These are phyloP conservation scores for Yamadazyma taylorii DNA, from an alignment of 1,139 yeast species.

Conservation along the genomic window DNA sequence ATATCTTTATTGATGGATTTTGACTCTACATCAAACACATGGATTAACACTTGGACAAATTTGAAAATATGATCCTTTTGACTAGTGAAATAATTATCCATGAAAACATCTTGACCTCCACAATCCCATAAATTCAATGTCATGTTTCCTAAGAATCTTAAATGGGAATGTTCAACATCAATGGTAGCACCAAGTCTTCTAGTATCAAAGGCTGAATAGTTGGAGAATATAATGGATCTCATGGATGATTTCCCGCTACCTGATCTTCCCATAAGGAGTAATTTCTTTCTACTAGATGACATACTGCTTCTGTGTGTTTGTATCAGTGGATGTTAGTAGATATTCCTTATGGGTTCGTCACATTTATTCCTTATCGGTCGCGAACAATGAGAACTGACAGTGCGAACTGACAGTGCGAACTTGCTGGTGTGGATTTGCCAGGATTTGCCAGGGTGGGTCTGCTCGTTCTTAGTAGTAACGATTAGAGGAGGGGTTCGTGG, in stretches of 20 bases:
- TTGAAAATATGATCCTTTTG: slow-evolving; percentile 91
- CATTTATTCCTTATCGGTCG: too few relatives aligned
- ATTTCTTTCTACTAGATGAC: slow-evolving; percentile 41
- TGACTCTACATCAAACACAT: slow-evolving; percentile 94
- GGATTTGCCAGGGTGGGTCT: too few relatives aligned
- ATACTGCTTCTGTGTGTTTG: slow-evolving; percentile 5
- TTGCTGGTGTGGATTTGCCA: too few relatives aligned
- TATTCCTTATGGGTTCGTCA: too few relatives aligned
- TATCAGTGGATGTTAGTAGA: too few relatives aligned
- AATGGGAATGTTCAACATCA: slow-evolving; percentile 95
- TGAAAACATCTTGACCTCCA: slow-evolving; percentile 96
- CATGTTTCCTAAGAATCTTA: slow-evolving; percentile 91
- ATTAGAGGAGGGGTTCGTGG: too few relatives aligned
- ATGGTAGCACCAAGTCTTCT: slow-evolving; percentile 95
- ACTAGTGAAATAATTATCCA: slow-evolving; percentile 88
- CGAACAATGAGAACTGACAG: too few relatives aligned
- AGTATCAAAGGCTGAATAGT: slow-evolving; percentile 95
- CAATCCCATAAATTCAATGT: slow-evolving; percentile 97
- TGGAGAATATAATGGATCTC: slow-evolving; percentile 93
- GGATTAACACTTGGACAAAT: slow-evolving; percentile 95
- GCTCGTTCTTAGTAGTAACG: too few relatives aligned
- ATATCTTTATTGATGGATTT: slow-evolving; percentile 91
- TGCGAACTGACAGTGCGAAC: too few relatives aligned
- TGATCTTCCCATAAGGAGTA: slow-evolving; percentile 75
- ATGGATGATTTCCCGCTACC: slow-evolving; percentile 98